phyloP scores from a whole-genome alignment of 352 stramenopile genomes.

The Phytophthora pini region DNA sequence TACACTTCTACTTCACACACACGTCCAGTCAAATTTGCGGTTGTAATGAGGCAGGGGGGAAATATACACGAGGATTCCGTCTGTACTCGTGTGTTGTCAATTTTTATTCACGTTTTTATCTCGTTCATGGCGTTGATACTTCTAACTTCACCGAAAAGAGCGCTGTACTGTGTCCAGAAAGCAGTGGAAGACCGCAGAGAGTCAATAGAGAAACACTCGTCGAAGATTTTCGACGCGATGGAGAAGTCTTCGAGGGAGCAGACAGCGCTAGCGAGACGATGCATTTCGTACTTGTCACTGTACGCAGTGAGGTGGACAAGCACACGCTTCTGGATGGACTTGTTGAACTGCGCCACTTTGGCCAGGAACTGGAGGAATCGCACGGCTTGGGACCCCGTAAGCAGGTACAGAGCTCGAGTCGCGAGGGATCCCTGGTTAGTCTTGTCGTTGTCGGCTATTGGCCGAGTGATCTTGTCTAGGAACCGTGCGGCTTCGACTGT shows the following conservation, averaged over 20 bases:
- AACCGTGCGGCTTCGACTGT: conserved; percentile 71
- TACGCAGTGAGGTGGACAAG: conserved; percentile 53
- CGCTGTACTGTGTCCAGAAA: conserved; percentile 68
- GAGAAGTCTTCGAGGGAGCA: conserved; percentile 54
- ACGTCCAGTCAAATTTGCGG: conserved; percentile 8
- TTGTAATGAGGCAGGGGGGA: conserved; percentile 13
- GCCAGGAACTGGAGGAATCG: conserved; percentile 74
- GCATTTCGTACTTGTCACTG: conserved; percentile 51
- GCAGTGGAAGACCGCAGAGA: conserved; percentile 30
- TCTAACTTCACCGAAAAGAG: conserved; percentile 46
- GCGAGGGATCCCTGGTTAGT: conserved; percentile 24
- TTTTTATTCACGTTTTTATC: not conserved
- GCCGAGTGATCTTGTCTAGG: conserved; percentile 61
- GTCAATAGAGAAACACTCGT: conserved; percentile 34
- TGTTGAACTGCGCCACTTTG: conserved; percentile 72
- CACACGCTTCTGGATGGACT: conserved; percentile 53
- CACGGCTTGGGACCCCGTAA: conserved; percentile 63
- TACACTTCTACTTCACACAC: not conserved
- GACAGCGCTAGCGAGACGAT: conserved; percentile 55
- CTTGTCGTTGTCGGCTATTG: conserved; percentile 4
- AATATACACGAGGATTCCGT: conserved; percentile 2
- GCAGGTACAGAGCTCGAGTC: conserved; percentile 54
- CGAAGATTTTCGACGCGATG: conserved; percentile 47
- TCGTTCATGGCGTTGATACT: conserved; percentile 27
- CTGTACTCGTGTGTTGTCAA: too few relatives aligned